Evolutionary conservation across 1,139 yeast genomes (phyloP), one percentile per base, ranked within the genome.

Genomic region (Candida neerlandica): DNA sequence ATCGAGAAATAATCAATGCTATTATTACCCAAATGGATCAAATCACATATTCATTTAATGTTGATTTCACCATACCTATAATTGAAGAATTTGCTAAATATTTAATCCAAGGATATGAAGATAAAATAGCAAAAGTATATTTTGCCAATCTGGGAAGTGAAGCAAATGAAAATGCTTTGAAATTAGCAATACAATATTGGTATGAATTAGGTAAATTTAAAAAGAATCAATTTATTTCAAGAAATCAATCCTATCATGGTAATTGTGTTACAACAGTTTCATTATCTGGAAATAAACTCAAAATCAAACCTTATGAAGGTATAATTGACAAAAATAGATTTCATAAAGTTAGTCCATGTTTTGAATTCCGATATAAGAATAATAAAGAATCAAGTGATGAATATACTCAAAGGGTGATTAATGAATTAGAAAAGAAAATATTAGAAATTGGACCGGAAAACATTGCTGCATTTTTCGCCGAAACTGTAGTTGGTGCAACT

Each of bases 401-500:
- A 15, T 60, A 58, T 21, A 23, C 35, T 2, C 12, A 41, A 15
- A 48, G 62, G 19, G 47, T 61, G 21, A 48, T 56, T 15, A 41
- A 51, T 35, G 60, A 59, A 45, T 50, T 60, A 15, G 63, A 60
- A 45, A 51, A 52, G 32, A 54, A 55, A 14, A 55, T 60, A 12
- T 29, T 58, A 9, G 55, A 47, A 15, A 44, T 55, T 3, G 62
- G 62, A 2, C 55, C 62, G 2, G 54, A 53, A 9, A 81, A 82
- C 5, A 71, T 82, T 53, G 81, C 81, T 27, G 80, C 82, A n/a
- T 70, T 81, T 47, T 69, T 80, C 47, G 69, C 77, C 51, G 86
- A 82, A 65, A 80, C 86, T 12, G 70, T 82, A 39, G 75, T 82
- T 42, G 87, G 87, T 30, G 77, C 84, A 21, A 76, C 86, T 3